Percentiles rank a stretch among this genome's conserved stretches.
Evolutionary conservation across 1,139 yeast species (phyloP).

Genomic region (Eremothecium gossypii): DNA sequence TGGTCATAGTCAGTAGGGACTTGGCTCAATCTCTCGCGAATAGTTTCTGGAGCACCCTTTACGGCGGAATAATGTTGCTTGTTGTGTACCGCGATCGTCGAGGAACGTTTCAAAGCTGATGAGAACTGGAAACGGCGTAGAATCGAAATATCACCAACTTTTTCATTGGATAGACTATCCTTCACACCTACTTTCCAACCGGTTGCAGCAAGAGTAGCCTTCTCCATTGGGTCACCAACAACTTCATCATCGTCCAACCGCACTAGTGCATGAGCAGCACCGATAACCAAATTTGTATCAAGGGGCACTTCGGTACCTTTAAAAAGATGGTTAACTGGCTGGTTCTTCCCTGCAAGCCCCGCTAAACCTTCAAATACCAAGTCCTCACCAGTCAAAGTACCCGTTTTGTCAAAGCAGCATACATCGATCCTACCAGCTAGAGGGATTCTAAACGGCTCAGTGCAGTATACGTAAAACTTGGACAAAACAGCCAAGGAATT

Average conservation of each 20-base stretch:
- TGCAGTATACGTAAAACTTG: slow-evolving; percentile 86
- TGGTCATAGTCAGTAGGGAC: slow-evolving; percentile 80
- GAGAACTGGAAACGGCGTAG: slow-evolving; percentile 95
- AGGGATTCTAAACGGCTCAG: slow-evolving; percentile 97
- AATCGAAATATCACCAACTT: slow-evolving; percentile 53
- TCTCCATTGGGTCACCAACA: slow-evolving; percentile 99
- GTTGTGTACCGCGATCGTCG: slow-evolving; percentile 69
- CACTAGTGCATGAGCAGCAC: slow-evolving; percentile 94
- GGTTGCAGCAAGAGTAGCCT: slow-evolving; percentile 83
- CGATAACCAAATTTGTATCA: slow-evolving; percentile 66
- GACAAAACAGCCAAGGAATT: slow-evolving; percentile 79
- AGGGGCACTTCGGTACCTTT: slow-evolving; percentile 53
- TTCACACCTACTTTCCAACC: slow-evolving; percentile 76
- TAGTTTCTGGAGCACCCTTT: slow-evolving; percentile 99
- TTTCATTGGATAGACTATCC: slow-evolving; percentile 46
- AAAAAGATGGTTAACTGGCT: slow-evolving; percentile 48
- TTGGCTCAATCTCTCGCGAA: slow-evolving; percentile 60
- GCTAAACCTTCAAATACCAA: slow-evolving; percentile 94
- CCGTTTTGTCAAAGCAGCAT: slow-evolving; percentile 97
- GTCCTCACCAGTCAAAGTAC: slow-evolving; percentile 96
- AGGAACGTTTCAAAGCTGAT: slow-evolving; percentile 88
- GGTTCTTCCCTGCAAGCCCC: slow-evolving; percentile 46
- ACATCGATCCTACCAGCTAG: slow-evolving; percentile 97
- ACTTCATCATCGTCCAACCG: slow-evolving; percentile 90
- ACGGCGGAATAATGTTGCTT: slow-evolving; percentile 69